Evolutionary conservation across 768 basidiomycete genomes (phyloP).

Genomic region (Flagelloscypha sp.): DNA sequence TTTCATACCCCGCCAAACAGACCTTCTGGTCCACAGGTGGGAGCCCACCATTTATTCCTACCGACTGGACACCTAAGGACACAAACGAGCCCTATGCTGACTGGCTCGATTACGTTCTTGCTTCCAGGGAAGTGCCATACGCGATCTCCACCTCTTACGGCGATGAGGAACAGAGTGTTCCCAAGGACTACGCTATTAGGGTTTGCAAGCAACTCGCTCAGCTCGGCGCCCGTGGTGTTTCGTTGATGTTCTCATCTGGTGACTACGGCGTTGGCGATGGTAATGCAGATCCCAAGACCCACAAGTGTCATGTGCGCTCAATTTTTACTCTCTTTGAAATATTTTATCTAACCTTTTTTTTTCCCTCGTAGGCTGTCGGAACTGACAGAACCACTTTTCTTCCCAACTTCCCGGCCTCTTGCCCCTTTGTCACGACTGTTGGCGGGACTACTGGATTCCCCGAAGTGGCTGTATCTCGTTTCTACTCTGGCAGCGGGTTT

Average conservation of each 20-base stretch:
- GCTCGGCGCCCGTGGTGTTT: constrained; percentile 59
- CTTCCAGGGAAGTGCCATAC: constrained; percentile 39
- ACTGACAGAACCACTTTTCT: constrained; percentile 21
- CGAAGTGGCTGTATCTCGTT: constrained; percentile 10
- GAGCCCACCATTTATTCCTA: constrained; percentile 48
- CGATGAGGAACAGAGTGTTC: constrained; percentile 70
- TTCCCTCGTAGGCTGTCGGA: too few relatives aligned
- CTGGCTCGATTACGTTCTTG: constrained; percentile 58
- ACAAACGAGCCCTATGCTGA: constrained; percentile 45
- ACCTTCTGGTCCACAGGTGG: constrained; percentile 61
- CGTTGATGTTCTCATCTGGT: constrained; percentile 57
- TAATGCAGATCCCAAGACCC: constrained; percentile 40
- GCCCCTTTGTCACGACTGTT: constrained; percentile 14
- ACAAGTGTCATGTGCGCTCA: too few relatives aligned
- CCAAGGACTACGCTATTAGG: constrained; percentile 46
- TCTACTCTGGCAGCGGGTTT: constrained; percentile 30
- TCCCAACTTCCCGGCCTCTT: constrained; percentile 17
- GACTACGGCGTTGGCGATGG: constrained; percentile 66
- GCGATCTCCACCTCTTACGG: constrained; percentile 68
- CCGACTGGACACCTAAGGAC: constrained; percentile 28
- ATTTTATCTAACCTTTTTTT: too few relatives aligned
- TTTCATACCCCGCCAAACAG: constrained; percentile 51
- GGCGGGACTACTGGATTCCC: constrained; percentile 12
- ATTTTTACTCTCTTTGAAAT: too few relatives aligned
- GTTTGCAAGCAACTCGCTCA: constrained; percentile 56